Percentiles rank a stretch among this genome's conserved stretches.
Conservation (phyloP, 495 filamentous ascomycete species). For the Penicillium pulvis region DNA sequence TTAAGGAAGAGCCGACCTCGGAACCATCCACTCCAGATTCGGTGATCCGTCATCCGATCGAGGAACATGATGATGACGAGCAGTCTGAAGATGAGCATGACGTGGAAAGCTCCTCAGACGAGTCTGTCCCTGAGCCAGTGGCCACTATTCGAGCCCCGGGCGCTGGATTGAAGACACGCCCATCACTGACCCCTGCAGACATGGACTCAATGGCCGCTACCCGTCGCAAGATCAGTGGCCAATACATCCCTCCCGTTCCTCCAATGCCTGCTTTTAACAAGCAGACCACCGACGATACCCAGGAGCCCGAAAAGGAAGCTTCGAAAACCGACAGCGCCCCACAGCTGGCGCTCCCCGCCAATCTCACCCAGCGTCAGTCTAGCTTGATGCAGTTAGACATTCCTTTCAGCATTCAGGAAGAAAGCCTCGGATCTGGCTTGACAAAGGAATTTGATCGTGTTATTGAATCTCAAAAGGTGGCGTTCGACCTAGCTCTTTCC, state of each 20-base stretch:
- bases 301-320: conserved; percentile 33
- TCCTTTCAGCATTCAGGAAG: conserved; percentile 52
- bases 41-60: conserved; percentile 79
- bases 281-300: conserved; percentile 34
- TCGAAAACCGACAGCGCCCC: conserved; percentile 15
- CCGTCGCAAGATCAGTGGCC: conserved; percentile 80
- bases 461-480: conserved; percentile 98
- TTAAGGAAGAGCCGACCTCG: conserved; percentile 49
- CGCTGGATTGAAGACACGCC: conserved; percentile 84
- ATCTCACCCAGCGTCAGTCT: conserved; percentile 43
- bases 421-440: conserved; percentile 74
- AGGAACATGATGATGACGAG: conserved; percentile 33
- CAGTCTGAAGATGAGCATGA: conserved; percentile 30
- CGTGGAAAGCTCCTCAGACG: conserved; percentile 32
- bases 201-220: conserved; percentile 84
- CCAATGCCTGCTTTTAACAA: conserved; percentile 35
- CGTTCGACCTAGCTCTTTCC: conserved; percentile 56
- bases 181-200: conserved; percentile 84
- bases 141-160: conserved; percentile 92
- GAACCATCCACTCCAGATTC: conserved; percentile 86
- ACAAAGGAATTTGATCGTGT: conserved; percentile 93
- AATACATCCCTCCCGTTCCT: conserved; percentile 61
- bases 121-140: conserved; percentile 73
- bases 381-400: conserved; percentile 71
- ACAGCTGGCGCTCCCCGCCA: conserved; percentile 23